phyloP scores from a whole-genome alignment of 768 basidiomycete genomes.

The Boletus sp. region DNA sequence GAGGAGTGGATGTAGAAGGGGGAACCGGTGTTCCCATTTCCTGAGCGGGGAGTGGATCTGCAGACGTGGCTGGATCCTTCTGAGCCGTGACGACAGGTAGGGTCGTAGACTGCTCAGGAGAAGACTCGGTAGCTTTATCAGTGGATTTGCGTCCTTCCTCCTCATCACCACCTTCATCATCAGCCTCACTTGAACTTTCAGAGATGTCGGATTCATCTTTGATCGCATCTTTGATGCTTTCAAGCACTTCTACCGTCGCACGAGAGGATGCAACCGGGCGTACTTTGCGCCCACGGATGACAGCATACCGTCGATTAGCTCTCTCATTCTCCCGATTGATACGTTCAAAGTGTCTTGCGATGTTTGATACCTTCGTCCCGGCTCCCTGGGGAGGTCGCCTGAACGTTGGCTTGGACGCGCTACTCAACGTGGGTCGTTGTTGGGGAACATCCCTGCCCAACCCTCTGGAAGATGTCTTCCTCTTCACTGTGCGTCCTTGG shows the following conservation, averaged over 20 bases:
- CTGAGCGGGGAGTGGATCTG: slow-evolving; percentile 27
- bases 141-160: slow-evolving; percentile 39
- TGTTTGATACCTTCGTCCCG: slow-evolving; percentile 77
- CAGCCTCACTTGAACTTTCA: slow-evolving; percentile 63
- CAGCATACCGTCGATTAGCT: slow-evolving; percentile 74
- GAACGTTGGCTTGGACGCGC: slow-evolving; percentile 46
- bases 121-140: slow-evolving; percentile 27
- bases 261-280: slow-evolving; percentile 88
- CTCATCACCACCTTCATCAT: slow-evolving; percentile 64
- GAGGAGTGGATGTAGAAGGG: slow-evolving; percentile 21
- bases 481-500: slow-evolving; percentile 36
- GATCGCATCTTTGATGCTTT: slow-evolving; percentile 89
- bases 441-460: slow-evolving; percentile 36
- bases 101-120: slow-evolving; percentile 33
- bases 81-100: slow-evolving; percentile 19
- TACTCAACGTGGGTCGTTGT: slow-evolving; percentile 41
- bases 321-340: slow-evolving; percentile 72
- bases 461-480: slow-evolving; percentile 32
- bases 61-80: slow-evolving; percentile 1
- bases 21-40: slow-evolving; percentile 14
- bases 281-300: slow-evolving; percentile 81
- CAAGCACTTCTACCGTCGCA: slow-evolving; percentile 84
- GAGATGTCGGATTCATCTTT: slow-evolving; percentile 78
- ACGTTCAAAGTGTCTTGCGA: slow-evolving; percentile 88
- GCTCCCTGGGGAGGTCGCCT: slow-evolving; percentile 48